These are phyloP conservation scores for Rutstroemia sydowiana DNA, from an alignment of 2,329 filamentous ascomycete species.

Conservation along the genomic window DNA sequence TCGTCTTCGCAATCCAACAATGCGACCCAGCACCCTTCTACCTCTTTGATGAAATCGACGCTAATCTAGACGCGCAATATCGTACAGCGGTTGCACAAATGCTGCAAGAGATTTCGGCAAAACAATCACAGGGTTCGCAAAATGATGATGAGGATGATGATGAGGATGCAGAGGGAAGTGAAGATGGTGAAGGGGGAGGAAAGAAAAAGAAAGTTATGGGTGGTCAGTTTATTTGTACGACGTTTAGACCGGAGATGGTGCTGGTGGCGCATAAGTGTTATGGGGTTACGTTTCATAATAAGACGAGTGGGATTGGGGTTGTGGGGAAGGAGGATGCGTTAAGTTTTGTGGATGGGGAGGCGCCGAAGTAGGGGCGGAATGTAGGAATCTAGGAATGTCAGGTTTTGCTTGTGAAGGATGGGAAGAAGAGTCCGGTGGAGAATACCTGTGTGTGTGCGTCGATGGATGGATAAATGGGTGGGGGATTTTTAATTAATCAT, in stretches of 20 bases:
- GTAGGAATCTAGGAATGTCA: neutral
- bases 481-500: neutral
- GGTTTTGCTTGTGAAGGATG: neutral
- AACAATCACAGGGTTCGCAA: conserved; percentile 27
- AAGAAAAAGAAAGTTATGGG: conserved; percentile 30
- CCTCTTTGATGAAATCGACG: conserved; percentile 98
- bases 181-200: too few species aligned
- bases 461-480: neutral
- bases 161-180: conserved; percentile 29
- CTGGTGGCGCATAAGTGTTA: conserved; percentile 96
- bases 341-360: conserved; percentile 86
- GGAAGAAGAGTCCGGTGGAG: neutral
- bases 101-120: conserved; percentile 67
- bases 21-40: conserved; percentile 98
- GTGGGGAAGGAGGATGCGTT: conserved; percentile 82
- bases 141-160: conserved; percentile 32
- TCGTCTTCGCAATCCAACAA: conserved; percentile 98
- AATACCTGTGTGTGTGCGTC: neutral
- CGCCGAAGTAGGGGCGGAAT: conserved; percentile 19
- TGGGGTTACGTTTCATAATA: conserved; percentile 87
- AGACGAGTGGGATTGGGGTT: conserved; percentile 90
- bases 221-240: conserved; percentile 95
- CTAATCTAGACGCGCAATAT: conserved; percentile 96
- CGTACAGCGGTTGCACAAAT: conserved; percentile 90
- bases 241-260: conserved; percentile 94